Conservation (phyloP, 208 protist species). For the Herpetomonas tarakana region DNA sequence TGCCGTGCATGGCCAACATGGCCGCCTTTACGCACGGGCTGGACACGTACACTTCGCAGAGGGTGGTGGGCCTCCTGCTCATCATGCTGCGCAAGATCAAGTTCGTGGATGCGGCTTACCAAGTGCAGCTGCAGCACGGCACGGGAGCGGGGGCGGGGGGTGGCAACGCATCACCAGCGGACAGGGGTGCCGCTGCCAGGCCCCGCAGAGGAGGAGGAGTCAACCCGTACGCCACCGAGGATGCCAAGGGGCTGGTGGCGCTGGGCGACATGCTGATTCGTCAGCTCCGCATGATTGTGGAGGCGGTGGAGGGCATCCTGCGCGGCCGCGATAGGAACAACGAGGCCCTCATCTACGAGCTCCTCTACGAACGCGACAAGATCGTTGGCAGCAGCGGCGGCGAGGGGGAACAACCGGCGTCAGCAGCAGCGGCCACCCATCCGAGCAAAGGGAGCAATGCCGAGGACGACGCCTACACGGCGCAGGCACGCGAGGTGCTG, state of each 20-base stretch:
- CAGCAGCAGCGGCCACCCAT: too few species aligned
- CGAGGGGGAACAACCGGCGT: background rate
- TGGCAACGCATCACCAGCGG: background rate
- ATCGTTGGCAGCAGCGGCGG: slow-evolving; percentile 15
- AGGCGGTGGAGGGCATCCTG: slow-evolving; percentile 60
- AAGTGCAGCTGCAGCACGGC: background rate
- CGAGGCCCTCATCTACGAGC: slow-evolving; percentile 72
- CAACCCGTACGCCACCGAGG: slow-evolving; percentile 6
- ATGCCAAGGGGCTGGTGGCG: slow-evolving; percentile 14
- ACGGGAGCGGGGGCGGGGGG: background rate
- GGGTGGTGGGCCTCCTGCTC: slow-evolving; percentile 37
- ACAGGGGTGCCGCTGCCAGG: background rate
- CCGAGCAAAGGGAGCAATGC: background rate
- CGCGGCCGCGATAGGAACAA: slow-evolving; percentile 47
- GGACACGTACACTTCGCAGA: slow-evolving; percentile 65
- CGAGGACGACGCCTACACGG: background rate
- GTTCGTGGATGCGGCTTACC: slow-evolving; percentile 15
- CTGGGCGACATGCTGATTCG: slow-evolving; percentile 51
- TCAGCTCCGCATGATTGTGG: slow-evolving; percentile 46
- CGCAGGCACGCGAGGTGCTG: background rate
- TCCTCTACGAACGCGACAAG: slow-evolving; percentile 49
- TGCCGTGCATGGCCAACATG: slow-evolving; percentile 67
- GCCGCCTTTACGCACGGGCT: slow-evolving; percentile 64
- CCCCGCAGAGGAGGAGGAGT: background rate
- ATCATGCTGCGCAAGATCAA: slow-evolving; percentile 51